Conservation (phyloP, 2,329 filamentous ascomycete species). For the Verruconis gallopava region DNA sequence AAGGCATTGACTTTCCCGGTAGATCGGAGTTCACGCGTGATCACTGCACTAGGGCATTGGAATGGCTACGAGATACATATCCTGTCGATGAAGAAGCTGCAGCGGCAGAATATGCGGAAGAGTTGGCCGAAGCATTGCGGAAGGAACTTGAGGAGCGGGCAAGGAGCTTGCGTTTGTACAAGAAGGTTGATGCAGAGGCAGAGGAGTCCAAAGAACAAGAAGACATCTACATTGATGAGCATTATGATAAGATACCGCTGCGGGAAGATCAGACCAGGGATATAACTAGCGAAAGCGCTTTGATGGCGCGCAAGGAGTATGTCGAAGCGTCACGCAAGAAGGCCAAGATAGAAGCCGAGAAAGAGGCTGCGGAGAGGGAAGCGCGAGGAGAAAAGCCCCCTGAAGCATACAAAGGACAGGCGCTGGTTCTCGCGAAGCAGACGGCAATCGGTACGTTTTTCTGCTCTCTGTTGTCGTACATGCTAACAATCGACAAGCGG, state of each 20-base stretch:
- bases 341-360: constrained; percentile 2
- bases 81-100: constrained; percentile 29
- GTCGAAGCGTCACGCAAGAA: constrained; percentile 1
- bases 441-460: constrained; percentile 3
- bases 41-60: constrained; percentile 20
- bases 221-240: neutral
- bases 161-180: constrained; percentile 18
- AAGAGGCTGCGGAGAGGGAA: neutral
- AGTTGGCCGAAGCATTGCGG: constrained; percentile 25
- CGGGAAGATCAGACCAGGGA: neutral
- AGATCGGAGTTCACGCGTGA: constrained; percentile 19
- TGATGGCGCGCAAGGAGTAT: constrained; percentile 4
- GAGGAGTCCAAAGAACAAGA: constrained; percentile 15
- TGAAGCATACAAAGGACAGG: neutral
- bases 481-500: neutral
- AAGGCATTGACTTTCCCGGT: constrained; percentile 20
- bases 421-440: neutral
- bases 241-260: constrained; percentile 15
- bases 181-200: constrained; percentile 17
- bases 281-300: constrained; percentile 4
- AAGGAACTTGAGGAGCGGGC: constrained; percentile 21
- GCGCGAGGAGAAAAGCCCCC: neutral
- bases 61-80: constrained; percentile 23
- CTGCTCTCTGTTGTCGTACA: neutral
- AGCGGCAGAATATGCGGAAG: constrained; percentile 26